Base-by-base conservation (phyloP, 208 protist species). In the Trypanosoma melophagium region DNA sequence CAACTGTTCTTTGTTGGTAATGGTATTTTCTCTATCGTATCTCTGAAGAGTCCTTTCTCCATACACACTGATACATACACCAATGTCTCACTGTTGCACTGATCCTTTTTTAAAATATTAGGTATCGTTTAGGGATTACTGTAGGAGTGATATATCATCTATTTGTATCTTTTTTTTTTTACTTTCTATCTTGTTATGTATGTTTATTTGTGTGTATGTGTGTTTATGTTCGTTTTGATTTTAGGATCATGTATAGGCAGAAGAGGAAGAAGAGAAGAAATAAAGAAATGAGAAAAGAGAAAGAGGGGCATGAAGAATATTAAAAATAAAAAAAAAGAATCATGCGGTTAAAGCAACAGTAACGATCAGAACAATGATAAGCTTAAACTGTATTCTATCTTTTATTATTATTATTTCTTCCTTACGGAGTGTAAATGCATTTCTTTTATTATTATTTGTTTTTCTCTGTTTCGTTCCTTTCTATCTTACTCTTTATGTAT, bases 191-290 rank as follows among this genome's bases (percentile, higher is more conserved):
- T 28, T 19, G 66, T 0, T 65, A 3, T 66, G 12, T 54, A n/a
- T 53, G 17, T 42, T 24, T 60, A 16, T 69, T 44, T 53, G 60
- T 58, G 31, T 79, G 44, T 50, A 42, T 69, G 19, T 73, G 50
- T 76, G 71, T 55, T 52, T 19, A 5, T 66, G 31, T 7, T n/a
- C n/a, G n/a, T n/a, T n/a, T 72, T 77, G 40, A 22, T 77, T 28
- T 50, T 69, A 42, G 24, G n/a, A 2, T 50, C 47, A 47, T 45
- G 45, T 35, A 7, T 40, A 19, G 3, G 25, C 31, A 22, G 31
- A 54, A 65, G 47, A 22, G 28, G n/a, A 24, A 47, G n/a, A 65
- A 44, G 31, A 54, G 55, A 24, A 22, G 28, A 12, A 24, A 47
- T 7, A 65, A 44, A 1, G 28, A 35, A 35, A 35, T 35, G 28